Conservation (phyloP, 371 early-diverging fungal species). For the Rhizomucor miehei region DNA sequence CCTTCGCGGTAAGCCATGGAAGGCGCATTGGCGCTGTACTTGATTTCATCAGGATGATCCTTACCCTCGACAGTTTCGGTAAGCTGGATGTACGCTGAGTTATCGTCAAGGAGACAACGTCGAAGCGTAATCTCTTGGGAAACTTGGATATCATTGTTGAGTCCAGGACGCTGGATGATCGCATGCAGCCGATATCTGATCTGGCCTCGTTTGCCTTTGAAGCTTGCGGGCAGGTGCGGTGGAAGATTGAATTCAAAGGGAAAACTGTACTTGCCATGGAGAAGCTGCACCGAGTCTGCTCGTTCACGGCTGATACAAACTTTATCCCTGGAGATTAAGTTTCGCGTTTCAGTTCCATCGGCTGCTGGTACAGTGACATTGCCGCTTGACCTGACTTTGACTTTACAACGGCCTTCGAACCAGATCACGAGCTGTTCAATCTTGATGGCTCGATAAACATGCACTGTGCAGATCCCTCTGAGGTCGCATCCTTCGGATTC, state of each 20-base stretch:
- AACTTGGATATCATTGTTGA: conserved; percentile 26
- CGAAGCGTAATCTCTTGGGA: conserved; percentile 32
- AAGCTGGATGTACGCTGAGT: conserved; percentile 11
- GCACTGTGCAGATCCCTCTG: conserved; percentile 28
- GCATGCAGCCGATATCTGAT: conserved; percentile 37
- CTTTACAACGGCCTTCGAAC: conserved; percentile 43
- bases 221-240: conserved; percentile 36
- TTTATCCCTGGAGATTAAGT: conserved; percentile 21
- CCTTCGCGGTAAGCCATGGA: conserved; percentile 45
- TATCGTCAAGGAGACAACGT: conserved; percentile 36
- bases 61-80: conserved; percentile 28
- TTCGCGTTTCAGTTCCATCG: conserved; percentile 35
- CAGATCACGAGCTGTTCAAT: conserved; percentile 31
- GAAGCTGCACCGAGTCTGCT: conserved; percentile 6
- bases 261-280: conserved; percentile 33
- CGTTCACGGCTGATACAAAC: conserved; percentile 10
- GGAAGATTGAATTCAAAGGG: conserved; percentile 41
- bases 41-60: conserved; percentile 26
- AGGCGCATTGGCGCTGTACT: conserved; percentile 39
- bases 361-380: conserved; percentile 13
- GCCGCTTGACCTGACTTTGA: conserved; percentile 25
- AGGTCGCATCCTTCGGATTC: conserved; percentile 40
- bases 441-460: conserved; percentile 28
- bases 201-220: conserved; percentile 39
- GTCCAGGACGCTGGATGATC: conserved; percentile 33